These are phyloP conservation scores for Sporothrix dimorphospora DNA, from an alignment of 2,329 filamentous ascomycete genomes.

Conservation along the genomic window DNA sequence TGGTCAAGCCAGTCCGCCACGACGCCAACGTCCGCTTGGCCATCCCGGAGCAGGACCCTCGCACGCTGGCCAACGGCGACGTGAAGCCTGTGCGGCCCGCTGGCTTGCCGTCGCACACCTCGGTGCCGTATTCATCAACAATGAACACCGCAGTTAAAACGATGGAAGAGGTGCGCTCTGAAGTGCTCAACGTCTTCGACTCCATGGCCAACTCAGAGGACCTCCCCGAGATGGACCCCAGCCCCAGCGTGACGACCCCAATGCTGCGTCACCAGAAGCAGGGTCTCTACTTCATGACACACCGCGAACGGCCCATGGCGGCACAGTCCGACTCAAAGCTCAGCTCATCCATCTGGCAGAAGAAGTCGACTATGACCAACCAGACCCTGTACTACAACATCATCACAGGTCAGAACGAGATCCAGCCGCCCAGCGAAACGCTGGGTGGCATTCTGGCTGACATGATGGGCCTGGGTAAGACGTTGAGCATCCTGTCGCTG, in stretches of 20 bases:
- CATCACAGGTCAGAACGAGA: slow-evolving; percentile 72
- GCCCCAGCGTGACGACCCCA: slow-evolving; percentile 62
- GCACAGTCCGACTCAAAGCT: slow-evolving; percentile 60
- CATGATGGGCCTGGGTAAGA: slow-evolving; percentile 90
- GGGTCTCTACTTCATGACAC: slow-evolving; percentile 82
- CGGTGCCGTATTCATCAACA: neutral
- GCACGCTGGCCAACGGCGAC: slow-evolving; percentile 42
- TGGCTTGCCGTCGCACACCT: neutral
- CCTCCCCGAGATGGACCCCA: slow-evolving; percentile 72
- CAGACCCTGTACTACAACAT: slow-evolving; percentile 73
- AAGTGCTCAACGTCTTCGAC: slow-evolving; percentile 87
- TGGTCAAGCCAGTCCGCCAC: slow-evolving; percentile 67
- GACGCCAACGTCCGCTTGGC: slow-evolving; percentile 70
- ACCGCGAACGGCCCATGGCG: slow-evolving; percentile 70
- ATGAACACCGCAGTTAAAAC: slow-evolving; percentile 51
- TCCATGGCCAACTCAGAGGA: slow-evolving; percentile 75
- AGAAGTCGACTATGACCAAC: slow-evolving; percentile 56
- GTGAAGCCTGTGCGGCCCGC: neutral
- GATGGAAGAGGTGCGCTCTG: slow-evolving; percentile 81
- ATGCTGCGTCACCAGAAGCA: slow-evolving; percentile 88
- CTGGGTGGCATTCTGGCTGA: slow-evolving; percentile 77
- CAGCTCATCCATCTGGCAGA: slow-evolving; percentile 78
- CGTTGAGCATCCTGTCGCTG: slow-evolving; percentile 81
- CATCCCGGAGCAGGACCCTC: slow-evolving; percentile 62
- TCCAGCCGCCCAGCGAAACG: slow-evolving; percentile 64